phyloP scores from a whole-genome alignment of 2,329 filamentous ascomycete species.

The Trichoderma koningiopsis region DNA sequence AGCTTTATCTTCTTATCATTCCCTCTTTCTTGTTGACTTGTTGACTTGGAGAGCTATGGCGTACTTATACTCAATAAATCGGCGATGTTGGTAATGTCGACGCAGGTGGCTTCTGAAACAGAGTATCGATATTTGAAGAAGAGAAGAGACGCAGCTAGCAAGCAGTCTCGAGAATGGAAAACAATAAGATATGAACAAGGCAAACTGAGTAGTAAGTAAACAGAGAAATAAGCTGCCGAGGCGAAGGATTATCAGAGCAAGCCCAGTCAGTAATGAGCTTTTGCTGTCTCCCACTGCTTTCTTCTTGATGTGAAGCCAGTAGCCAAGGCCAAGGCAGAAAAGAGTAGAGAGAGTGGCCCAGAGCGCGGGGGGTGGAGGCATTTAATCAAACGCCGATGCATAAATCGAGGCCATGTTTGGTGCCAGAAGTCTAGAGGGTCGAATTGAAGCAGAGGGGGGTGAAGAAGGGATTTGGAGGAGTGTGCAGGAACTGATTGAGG shows the following conservation, averaged over 20 bases:
- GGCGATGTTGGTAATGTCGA: neutral
- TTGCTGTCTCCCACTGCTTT: neutral
- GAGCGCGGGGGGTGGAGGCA: slow-evolving; percentile 26
- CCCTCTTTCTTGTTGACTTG: neutral
- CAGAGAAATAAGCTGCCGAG: neutral
- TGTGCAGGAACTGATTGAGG: neutral
- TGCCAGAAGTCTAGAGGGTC: neutral
- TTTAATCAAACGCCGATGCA: slow-evolving; percentile 25
- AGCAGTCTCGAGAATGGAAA: neutral
- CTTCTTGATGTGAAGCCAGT: slow-evolving; percentile 1
- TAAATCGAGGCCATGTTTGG: slow-evolving; percentile 4
- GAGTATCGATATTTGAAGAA: neutral
- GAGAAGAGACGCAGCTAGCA: neutral
- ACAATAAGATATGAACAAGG: neutral
- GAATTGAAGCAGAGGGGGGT: neutral
- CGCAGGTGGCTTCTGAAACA: neutral
- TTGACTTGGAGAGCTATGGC: neutral
- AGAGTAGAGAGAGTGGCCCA: slow-evolving; percentile 8
- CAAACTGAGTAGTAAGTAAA: neutral
- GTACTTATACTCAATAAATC: neutral
- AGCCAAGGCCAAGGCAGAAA: slow-evolving; percentile 22
- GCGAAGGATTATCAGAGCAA: neutral
- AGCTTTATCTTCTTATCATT: neutral
- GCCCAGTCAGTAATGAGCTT: neutral
- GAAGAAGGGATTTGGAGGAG: neutral